Evolutionary conservation across 78 protist genomes (phyloP), one percentile per base, ranked within the genome.

Genomic region (Cavenderia fasciculata): DNA sequence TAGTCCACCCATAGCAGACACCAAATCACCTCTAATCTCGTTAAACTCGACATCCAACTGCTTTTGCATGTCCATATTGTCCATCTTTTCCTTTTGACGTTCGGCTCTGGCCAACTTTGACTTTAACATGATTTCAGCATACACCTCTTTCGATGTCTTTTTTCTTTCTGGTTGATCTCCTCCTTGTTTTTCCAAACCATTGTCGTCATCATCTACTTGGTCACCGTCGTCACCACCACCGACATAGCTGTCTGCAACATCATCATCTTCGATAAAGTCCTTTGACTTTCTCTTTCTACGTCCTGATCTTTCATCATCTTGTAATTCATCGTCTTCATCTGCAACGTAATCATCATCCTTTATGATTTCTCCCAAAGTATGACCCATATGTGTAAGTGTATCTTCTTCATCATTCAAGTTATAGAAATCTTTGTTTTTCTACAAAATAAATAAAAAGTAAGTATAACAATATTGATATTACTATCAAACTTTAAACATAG

Each of bases 11-110:
- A n/a, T 11, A 10, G 57, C 12, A 7, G 54, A 38, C 4, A 38
- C 12, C 36, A 82, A 40, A n/a, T 82, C 89, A 46, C 75, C 62
- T 56, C 84, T 40, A 33, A 87, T 75, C 41, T 51, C 77, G 23
- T 74, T 49, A 25, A 74, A 90, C n/a, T 90, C 90, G 33, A 41
- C 84, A 62, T 90, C 94, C 63, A 90, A 59, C 44, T 90, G 68
- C 51, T 73, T 84, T 0, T 79, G 57, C n/a, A 77, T 33, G 5
- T 59, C 84, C 14, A 78, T 89, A 33, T 72, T 90, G 44, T 16
- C 40, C 51, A 74, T 36, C 62, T 68, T 68, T 11, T 74, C 84
- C 40, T 57, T 90, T 5, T 73, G 74, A 34, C 74, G 46, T 19
- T 75, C 87, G 0, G 85, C 86, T 63, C 68, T 76, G 44, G 78